phyloP scores from a whole-genome alignment of 257 asterid species.

The Capsicum chinense region DNA sequence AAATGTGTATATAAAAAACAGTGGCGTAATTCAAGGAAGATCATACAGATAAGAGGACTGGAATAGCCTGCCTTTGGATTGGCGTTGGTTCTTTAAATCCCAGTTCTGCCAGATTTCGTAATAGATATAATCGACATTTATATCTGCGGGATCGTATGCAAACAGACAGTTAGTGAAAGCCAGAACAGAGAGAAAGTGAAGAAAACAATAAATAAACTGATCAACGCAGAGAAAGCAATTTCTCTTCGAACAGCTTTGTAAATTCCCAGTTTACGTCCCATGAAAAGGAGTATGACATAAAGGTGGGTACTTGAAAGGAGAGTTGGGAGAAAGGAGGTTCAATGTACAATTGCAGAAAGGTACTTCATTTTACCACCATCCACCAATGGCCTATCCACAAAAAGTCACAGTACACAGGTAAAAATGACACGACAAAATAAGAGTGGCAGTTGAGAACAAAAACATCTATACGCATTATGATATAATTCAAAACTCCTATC shows the following conservation, averaged over 20 bases:
- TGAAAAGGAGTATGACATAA: background rate
- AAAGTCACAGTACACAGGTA: background rate
- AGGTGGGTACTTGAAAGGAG: background rate
- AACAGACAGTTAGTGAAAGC: background rate
- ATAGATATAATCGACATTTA: slow-evolving; percentile 62
- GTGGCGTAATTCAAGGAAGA: slow-evolving; percentile 44
- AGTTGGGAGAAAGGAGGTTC: background rate
- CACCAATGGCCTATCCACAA: background rate
- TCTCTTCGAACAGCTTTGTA: background rate
- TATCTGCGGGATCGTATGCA: slow-evolving; percentile 52
- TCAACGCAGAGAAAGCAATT: background rate
- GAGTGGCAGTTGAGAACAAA: background rate
- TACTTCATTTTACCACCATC: slow-evolving; percentile 12
- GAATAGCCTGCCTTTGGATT: slow-evolving; percentile 96
- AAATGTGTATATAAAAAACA: background rate
- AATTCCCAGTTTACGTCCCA: background rate
- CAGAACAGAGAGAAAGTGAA: background rate
- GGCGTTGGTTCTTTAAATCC: slow-evolving; percentile 94
- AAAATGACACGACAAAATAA: slow-evolving; percentile 14
- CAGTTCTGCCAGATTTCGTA: slow-evolving; percentile 66
- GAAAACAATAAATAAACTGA: background rate
- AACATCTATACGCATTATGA: background rate
- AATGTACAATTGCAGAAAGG: background rate
- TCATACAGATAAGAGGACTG: slow-evolving; percentile 87
- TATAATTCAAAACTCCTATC: background rate